Conservation (phyloP, 73 alveolate genomes). For the Effrenium voratum region DNA sequence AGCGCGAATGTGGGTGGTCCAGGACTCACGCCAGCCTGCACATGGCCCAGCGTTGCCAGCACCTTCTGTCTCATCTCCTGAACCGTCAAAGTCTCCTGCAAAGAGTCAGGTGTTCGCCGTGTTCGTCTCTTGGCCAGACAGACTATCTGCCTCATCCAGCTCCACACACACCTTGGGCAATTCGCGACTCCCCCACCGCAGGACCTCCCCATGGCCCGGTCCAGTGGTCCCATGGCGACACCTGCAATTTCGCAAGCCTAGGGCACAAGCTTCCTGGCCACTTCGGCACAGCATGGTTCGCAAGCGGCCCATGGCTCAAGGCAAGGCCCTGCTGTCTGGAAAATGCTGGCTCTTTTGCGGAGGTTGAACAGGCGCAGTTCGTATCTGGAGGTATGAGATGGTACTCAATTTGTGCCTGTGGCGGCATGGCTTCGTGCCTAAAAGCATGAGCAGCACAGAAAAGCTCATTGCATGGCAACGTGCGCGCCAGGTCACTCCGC, state of each 20-base stretch:
- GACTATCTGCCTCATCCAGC: conserved; percentile 45
- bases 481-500: conserved; percentile 45
- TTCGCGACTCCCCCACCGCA: background rate
- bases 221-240: background rate
- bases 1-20: too few relatives aligned
- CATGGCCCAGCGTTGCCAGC: conserved; percentile 71
- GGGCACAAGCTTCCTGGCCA: conserved; percentile 37
- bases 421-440: too few relatives aligned
- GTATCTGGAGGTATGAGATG: too few relatives aligned
- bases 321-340: too few relatives aligned
- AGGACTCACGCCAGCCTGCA: conserved; percentile 52
- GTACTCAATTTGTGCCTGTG: too few relatives aligned
- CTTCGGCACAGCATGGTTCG: conserved; percentile 64
- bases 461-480: too few relatives aligned
- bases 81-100: conserved; percentile 51
- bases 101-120: too few relatives aligned
- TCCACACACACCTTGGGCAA: conserved; percentile 37
- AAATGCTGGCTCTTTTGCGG: too few relatives aligned
- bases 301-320: conserved; percentile 59
- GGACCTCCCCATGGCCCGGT: background rate
- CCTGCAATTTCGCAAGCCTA: background rate
- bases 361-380: too few relatives aligned
- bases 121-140: too few relatives aligned
- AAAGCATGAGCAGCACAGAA: too few relatives aligned
- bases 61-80: conserved; percentile 64